phyloP scores from a whole-genome alignment of 805 yeast species.

The Vanderwaltozyma yarrowii region DNA sequence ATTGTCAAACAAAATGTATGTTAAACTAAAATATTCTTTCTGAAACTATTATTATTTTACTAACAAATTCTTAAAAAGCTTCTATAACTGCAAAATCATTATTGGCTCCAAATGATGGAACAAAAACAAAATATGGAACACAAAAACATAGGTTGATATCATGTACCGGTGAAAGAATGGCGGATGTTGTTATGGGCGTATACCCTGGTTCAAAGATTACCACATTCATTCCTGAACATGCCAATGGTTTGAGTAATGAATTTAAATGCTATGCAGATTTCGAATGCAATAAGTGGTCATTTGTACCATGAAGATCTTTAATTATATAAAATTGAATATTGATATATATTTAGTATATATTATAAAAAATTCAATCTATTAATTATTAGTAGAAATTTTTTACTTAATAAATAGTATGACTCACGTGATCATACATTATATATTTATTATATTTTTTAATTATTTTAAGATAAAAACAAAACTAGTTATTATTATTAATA shows the following conservation, averaged over 20 bases:
- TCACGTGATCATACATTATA: neutral
- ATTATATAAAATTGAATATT: too few species aligned
- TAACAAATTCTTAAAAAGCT: conserved; percentile 18
- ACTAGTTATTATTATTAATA: neutral
- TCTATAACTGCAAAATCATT: conserved; percentile 54
- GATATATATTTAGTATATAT: too few species aligned
- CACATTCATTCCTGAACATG: conserved; percentile 66
- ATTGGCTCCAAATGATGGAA: conserved; percentile 32
- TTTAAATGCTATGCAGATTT: conserved; percentile 76
- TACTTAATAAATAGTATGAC: too few species aligned
- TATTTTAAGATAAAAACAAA: neutral
- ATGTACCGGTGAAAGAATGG: conserved; percentile 88
- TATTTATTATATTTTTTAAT: neutral
- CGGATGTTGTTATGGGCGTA: conserved; percentile 42
- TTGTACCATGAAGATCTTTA: conserved; percentile 16
- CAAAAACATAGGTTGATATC: conserved; percentile 45
- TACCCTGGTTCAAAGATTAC: conserved; percentile 63
- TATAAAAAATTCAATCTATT: too few species aligned
- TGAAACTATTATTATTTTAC: conserved; percentile 1
- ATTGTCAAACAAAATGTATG: conserved; percentile 62
- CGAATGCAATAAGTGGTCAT: conserved; percentile 62
- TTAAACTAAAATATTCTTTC: neutral
- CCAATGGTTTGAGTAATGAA: conserved; percentile 79
- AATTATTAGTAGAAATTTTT: too few species aligned
- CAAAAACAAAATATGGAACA: conserved; percentile 33